Evolutionary conservation across 176 grass and related monocot species (phyloP).

Genomic region (Bonia amplexicaulis): DNA sequence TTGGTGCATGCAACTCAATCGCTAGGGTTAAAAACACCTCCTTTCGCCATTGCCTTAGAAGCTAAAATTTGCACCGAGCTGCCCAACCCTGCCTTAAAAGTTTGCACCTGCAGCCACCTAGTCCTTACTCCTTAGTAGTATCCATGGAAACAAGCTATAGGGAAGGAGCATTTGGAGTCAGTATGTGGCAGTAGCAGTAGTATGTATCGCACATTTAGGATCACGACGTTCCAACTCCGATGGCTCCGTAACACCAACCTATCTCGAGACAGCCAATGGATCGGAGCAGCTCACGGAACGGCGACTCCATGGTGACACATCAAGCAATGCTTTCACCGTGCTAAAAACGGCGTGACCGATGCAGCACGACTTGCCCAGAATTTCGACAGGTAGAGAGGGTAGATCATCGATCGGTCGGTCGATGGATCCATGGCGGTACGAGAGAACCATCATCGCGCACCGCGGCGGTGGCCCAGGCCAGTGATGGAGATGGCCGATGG

Average conservation of each 20-base stretch:
- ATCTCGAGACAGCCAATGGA: conserved; percentile 12
- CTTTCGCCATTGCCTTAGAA: neutral
- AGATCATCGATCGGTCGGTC: neutral
- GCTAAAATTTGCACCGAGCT: neutral
- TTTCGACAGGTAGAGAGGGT: neutral
- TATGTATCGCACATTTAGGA: neutral
- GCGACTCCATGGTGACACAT: neutral
- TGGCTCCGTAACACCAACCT: conserved; percentile 9
- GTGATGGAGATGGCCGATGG: neutral
- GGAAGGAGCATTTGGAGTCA: neutral
- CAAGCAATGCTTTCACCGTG: neutral
- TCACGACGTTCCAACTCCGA: conserved; percentile 11
- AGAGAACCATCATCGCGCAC: neutral
- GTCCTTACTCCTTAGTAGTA: neutral
- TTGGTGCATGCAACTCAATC: no score
- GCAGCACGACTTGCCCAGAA: neutral
- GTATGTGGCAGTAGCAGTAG: neutral
- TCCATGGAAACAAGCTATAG: neutral
- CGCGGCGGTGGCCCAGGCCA: neutral
- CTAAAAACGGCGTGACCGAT: neutral
- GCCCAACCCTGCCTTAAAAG: neutral
- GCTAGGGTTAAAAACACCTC: neutral
- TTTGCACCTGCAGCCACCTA: neutral
- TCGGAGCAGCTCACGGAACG: neutral
- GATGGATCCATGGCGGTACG: neutral